Evolutionary conservation across 129 eudicot genomes (phyloP).

Genomic region (Scalesia atractyloides): DNA sequence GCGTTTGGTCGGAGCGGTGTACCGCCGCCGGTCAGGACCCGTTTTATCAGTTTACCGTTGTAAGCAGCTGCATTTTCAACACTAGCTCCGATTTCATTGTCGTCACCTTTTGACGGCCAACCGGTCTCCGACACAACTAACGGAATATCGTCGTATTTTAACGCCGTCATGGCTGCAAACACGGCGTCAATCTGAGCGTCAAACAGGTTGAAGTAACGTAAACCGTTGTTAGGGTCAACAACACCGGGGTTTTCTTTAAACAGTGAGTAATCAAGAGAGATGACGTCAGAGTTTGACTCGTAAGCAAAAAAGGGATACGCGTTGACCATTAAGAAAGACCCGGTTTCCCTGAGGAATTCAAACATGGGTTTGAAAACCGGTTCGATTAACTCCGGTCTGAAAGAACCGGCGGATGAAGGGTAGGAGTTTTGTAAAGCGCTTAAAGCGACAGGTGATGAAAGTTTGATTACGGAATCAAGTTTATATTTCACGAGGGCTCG

Average conservation of each 20-base stretch:
- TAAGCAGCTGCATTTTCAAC: constrained; percentile 76
- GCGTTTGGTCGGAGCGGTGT: constrained; percentile 77
- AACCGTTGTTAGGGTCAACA: constrained; percentile 69
- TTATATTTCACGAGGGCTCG: constrained; percentile 51
- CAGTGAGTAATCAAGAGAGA: constrained; percentile 79
- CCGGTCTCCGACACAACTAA: constrained; percentile 82
- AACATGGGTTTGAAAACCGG: constrained; percentile 74
- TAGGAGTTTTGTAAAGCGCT: constrained; percentile 68
- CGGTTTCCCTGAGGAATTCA: constrained; percentile 59
- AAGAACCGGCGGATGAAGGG: constrained; percentile 81
- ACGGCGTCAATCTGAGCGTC: constrained; percentile 98
- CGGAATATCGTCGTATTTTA: constrained; percentile 64
- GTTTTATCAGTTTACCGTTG: constrained; percentile 60
- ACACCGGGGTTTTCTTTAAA: constrained; percentile 79
- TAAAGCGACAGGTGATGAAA: constrained; percentile 83
- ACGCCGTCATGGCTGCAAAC: constrained; percentile 78
- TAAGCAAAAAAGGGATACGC: constrained; percentile 87
- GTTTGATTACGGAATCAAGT: constrained; percentile 51
- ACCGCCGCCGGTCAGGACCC: constrained; percentile 80
- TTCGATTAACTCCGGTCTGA: constrained; percentile 61
- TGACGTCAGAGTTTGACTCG: constrained; percentile 74
- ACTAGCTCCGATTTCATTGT: constrained; percentile 70
- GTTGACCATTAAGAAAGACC: constrained; percentile 75
- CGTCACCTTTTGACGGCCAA: constrained; percentile 92
- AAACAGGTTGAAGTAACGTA: constrained; percentile 72